Base-by-base conservation (phyloP, 2,329 filamentous ascomycete species). In the Aspergillus chevalieri region DNA sequence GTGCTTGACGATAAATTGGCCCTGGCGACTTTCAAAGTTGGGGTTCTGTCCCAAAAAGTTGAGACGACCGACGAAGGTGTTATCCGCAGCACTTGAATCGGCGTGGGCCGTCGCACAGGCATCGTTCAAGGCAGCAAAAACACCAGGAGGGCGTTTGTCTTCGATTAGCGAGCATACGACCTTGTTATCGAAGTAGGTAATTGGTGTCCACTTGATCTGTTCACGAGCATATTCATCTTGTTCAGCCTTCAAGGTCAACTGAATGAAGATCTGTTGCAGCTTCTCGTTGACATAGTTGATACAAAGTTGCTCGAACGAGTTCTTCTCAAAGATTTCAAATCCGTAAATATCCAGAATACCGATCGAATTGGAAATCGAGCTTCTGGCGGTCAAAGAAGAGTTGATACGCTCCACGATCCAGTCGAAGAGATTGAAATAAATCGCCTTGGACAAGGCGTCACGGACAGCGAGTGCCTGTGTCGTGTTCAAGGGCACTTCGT, bases 201-300 rank as follows among this genome's bases (percentile, higher is more conserved):
- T 98, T 2, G 93, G 93, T 0, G 91, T 96, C 93, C 93, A 98
- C 66, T 95, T 85, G 65, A 98, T 98, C 76, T 97, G 85, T 70
- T 98, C 93, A 44, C 88, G 80, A 14, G 87, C 89, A 64, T 98
- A 98, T 69, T 98, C 93, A 60, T 98, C 93, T 73, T 98, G 93
- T 69, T 98, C 93, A 0, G 93, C 86, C 75, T 95, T 95, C 54
- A 98, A 73, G 0, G 93, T 98, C 60, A 98, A 77, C 70, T 98
- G 93, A 59, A 98, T 98, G 67, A 98, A 98, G 63, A 98, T 97
- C 66, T 98, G 93, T 72, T 98, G 93, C 50, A 98, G 77, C 72
- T 98, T 98, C 74, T 98, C 93, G 71, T 98, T 98, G 65, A 97
- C 94, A 65, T 97, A 98, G 76, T 98, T 98, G 79, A 98, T 98